Conservation (phyloP, 257 asterid genomes). For the Solanum pimpinellifolium region DNA sequence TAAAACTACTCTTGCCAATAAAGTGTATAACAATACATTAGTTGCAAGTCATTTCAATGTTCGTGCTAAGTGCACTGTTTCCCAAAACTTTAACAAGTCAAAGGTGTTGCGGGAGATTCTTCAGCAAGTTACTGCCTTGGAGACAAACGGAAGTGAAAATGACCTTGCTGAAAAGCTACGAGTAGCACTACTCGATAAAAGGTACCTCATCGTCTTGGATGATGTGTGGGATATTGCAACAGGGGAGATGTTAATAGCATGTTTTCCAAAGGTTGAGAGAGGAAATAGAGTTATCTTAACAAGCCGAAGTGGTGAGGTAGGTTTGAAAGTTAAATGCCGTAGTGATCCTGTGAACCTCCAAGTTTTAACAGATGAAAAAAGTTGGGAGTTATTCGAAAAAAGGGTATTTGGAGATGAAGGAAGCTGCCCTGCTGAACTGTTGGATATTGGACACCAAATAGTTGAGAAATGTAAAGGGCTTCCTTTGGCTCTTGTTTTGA, state of each 20-base stretch:
- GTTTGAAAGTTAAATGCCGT: not conserved
- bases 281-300: not conserved
- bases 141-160: not conserved
- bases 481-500: not conserved
- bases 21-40: not conserved
- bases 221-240: not conserved
- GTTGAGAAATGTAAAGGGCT: slow-evolving; percentile 8
- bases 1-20: not conserved
- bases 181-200: not conserved
- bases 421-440: not conserved
- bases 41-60: not conserved
- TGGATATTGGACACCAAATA: not conserved
- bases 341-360: not conserved
- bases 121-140: not conserved
- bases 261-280: not conserved
- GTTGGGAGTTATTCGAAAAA: not conserved
- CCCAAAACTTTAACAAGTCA: not conserved
- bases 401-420: not conserved
- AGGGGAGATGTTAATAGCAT: not conserved
- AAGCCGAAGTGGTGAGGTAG: not conserved
- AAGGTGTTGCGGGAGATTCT: not conserved
- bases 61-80: not conserved
- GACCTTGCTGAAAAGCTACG: not conserved
- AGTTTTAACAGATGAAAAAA: not conserved
- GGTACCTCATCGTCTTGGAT: not conserved